These are phyloP conservation scores for Rhodotorula sp. DNA, from an alignment of 1,284 basidiomycete species.

Conservation along the genomic window DNA sequence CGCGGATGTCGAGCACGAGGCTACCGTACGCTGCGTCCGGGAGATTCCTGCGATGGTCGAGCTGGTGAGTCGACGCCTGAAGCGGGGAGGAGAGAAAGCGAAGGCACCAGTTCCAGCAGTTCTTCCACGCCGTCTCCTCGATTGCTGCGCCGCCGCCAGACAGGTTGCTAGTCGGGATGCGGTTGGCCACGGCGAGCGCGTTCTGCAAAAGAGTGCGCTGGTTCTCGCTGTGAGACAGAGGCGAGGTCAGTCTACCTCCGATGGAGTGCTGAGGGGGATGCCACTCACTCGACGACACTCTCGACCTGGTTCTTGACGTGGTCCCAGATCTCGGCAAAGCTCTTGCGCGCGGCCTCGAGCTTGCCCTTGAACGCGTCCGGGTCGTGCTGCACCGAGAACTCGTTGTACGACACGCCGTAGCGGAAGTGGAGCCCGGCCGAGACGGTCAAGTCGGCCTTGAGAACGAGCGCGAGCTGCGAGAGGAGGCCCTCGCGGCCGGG, in stretches of 20 bases:
- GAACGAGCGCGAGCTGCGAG: constrained; percentile 80
- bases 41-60: constrained; percentile 47
- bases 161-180: constrained; percentile 66
- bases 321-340: constrained; percentile 90
- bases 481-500: constrained; percentile 92
- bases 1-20: constrained; percentile 82
- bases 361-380: constrained; percentile 87
- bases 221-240: constrained; percentile 59
- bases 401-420: constrained; percentile 93
- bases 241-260: neutral
- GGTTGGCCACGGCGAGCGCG: constrained; percentile 78
- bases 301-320: constrained; percentile 90
- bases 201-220: constrained; percentile 88
- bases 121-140: constrained; percentile 93
- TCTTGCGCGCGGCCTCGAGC: constrained; percentile 72
- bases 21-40: constrained; percentile 89
- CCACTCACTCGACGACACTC: constrained; percentile 71
- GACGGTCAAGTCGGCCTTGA: constrained; percentile 92
- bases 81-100: neutral
- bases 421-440: constrained; percentile 97
- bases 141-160: constrained; percentile 53
- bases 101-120: constrained; percentile 90
- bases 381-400: constrained; percentile 89
- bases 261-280: neutral
- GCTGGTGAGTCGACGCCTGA: accelerated